phyloP scores from a whole-genome alignment of 805 yeast genomes.

The Zygotorulaspora sp. region DNA sequence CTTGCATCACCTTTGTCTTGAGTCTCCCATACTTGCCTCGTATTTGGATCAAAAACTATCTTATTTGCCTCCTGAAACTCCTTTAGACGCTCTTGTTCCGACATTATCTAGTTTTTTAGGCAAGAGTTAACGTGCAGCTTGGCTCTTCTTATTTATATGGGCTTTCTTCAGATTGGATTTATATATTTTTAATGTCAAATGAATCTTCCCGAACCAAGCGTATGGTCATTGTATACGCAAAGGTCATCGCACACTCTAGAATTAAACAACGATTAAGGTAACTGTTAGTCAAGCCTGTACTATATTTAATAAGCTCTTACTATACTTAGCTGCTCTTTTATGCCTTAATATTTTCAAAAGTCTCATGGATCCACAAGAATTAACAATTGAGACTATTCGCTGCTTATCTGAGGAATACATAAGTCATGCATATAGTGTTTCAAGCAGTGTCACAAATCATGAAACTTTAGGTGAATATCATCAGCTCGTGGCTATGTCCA shows the following conservation, averaged over 20 bases:
- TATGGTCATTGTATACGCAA: not conserved
- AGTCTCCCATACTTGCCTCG: slow-evolving; percentile 37
- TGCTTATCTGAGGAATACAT: slow-evolving; percentile 27
- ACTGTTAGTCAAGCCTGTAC: too few species aligned
- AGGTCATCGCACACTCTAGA: not conserved
- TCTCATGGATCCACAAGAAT: slow-evolving; percentile 6
- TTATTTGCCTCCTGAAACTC: slow-evolving; percentile 36
- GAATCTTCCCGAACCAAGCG: too few species aligned
- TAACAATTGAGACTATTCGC: slow-evolving; percentile 14
- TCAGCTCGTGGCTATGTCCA: slow-evolving; percentile 30
- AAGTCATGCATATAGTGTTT: slow-evolving; percentile 20
- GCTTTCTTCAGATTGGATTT: too few species aligned
- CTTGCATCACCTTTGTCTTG: slow-evolving; percentile 21
- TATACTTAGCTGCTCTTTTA: too few species aligned
- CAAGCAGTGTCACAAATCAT: slow-evolving; percentile 18
- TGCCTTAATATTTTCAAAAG: not conserved
- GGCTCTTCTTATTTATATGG: too few species aligned
- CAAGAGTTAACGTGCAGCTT: too few species aligned
- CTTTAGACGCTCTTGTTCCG: slow-evolving; percentile 32
- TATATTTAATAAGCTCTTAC: too few species aligned
- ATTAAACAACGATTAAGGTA: too few species aligned
- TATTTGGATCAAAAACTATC: slow-evolving; percentile 35
- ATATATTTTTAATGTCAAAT: too few species aligned
- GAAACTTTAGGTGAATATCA: slow-evolving; percentile 32
- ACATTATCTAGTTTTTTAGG: too few species aligned